These are phyloP conservation scores for Pythium graminicola DNA, from an alignment of 352 stramenopile genomes.

Conservation along the genomic window DNA sequence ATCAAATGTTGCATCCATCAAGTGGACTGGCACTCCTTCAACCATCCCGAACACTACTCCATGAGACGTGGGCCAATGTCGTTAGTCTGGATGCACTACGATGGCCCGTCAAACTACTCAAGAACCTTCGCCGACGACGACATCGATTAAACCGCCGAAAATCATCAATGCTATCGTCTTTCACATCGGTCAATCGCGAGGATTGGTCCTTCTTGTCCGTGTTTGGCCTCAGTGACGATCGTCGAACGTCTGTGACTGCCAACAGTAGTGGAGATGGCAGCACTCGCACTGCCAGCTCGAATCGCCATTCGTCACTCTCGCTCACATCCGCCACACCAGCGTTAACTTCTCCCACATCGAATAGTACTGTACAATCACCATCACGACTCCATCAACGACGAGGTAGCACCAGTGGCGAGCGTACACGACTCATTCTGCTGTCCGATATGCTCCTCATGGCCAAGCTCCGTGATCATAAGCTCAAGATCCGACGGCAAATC, in stretches of 20 bases:
- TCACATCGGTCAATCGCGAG: too few species aligned
- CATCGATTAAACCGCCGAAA: constrained; percentile 8
- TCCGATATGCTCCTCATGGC: constrained; percentile 63
- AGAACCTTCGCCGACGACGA: constrained; percentile 8
- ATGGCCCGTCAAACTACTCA: constrained; percentile 25
- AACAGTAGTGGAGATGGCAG: background rate
- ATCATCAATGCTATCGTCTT: too few species aligned
- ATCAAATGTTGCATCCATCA: constrained; percentile 33
- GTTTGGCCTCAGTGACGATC: constrained; percentile 11
- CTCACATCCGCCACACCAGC: constrained; percentile 7
- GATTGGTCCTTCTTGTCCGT: constrained; percentile 12
- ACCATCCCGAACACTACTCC: constrained; percentile 41
- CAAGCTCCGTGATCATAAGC: constrained; percentile 36
- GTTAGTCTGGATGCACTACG: constrained; percentile 25
- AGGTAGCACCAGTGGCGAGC: constrained; percentile 27
- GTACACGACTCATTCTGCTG: constrained; percentile 45
- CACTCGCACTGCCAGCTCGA: background rate
- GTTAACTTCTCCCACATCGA: background rate
- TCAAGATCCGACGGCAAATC: constrained; percentile 53
- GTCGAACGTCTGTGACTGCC: constrained; percentile 18
- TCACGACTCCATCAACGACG: constrained; percentile 14
- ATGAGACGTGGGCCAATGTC: constrained; percentile 32
- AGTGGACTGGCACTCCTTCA: constrained; percentile 34
- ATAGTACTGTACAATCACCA: too few species aligned
- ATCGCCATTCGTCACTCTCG: constrained; percentile 21